Conservation (phyloP, 78 protist species). For the Guillardia theta region DNA sequence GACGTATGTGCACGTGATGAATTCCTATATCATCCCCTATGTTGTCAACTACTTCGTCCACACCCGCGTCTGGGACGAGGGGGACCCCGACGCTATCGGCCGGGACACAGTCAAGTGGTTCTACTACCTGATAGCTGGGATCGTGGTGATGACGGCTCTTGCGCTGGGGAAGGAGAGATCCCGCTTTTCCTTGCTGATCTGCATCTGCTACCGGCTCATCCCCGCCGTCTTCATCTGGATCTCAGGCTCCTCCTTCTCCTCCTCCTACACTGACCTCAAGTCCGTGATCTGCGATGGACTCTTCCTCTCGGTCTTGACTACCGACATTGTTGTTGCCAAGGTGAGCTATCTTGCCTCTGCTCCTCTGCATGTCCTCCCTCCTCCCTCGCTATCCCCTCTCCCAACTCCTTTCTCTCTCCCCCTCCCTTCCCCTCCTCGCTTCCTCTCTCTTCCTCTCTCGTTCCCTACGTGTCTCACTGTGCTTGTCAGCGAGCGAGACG, state of each 20-base stretch:
- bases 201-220: background rate
- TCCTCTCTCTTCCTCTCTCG: too few species aligned
- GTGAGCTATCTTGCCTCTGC: too few species aligned
- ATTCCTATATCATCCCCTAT: background rate
- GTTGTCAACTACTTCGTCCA: background rate
- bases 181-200: background rate
- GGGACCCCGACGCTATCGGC: background rate
- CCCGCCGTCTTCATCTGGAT: background rate
- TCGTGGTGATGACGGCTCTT: background rate
- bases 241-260: background rate
- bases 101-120: background rate
- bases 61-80: background rate
- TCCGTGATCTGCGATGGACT: constrained; percentile 47
- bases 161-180: background rate
- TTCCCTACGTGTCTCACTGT: too few species aligned
- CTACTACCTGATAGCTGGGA: background rate
- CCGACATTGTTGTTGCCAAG: constrained; percentile 40
- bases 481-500: too few species aligned
- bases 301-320: constrained; percentile 45
- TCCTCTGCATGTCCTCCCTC: too few species aligned
- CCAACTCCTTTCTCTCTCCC: too few species aligned
- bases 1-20: background rate
- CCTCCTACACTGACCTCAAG: background rate
- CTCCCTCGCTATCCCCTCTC: too few species aligned
- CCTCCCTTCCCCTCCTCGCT: too few species aligned